Conservation (phyloP, 306 rosid genomes). For the Fragaria iinumae region DNA sequence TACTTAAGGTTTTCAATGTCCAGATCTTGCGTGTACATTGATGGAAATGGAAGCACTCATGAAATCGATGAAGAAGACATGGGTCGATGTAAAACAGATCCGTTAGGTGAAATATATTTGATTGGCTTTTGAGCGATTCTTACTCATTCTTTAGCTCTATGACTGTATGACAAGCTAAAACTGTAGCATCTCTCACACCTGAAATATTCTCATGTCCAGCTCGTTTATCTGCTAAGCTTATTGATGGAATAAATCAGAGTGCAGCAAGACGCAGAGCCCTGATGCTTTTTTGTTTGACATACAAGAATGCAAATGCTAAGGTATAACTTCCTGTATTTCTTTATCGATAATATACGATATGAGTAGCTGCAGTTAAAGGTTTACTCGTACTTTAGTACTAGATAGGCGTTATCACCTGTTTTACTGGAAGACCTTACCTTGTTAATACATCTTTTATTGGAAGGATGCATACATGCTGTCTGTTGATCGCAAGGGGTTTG, state of each 20-base stretch:
- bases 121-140: neutral
- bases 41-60: constrained; percentile 52
- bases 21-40: constrained; percentile 70
- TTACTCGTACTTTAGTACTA: neutral
- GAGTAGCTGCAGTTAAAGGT: neutral
- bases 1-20: constrained; percentile 17
- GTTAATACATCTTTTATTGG: neutral
- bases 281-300: constrained; percentile 59
- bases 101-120: constrained; percentile 43
- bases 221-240: constrained; percentile 60
- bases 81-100: constrained; percentile 58
- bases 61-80: constrained; percentile 67
- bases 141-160: neutral
- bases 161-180: neutral
- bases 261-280: constrained; percentile 81
- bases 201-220: constrained; percentile 43
- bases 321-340: constrained; percentile 24
- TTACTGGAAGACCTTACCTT: neutral
- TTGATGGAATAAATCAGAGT: constrained; percentile 84
- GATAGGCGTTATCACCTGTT: neutral
- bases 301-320: constrained; percentile 62
- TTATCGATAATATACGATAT: neutral
- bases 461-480: constrained; percentile 75
- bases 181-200: neutral
- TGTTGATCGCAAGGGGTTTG: constrained; percentile 76